phyloP scores from a whole-genome alignment of 1,284 basidiomycete genomes.

The Cerioporus squamosus region DNA sequence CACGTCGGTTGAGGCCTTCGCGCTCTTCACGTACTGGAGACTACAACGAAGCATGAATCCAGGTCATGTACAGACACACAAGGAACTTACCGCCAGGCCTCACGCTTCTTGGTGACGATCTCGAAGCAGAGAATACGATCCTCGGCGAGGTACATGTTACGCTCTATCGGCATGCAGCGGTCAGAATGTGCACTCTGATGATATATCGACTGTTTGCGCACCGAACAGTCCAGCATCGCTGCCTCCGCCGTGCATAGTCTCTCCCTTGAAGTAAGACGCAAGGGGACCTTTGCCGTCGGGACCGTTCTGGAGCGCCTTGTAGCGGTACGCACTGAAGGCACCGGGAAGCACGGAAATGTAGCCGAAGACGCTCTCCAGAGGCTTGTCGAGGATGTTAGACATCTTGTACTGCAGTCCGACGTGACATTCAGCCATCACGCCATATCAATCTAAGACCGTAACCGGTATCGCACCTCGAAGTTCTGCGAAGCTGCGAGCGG shows the following conservation, averaged over 20 bases:
- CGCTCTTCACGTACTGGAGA: not conserved
- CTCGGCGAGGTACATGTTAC: constrained; percentile 93
- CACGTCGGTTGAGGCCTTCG: not conserved
- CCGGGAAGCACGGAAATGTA: constrained; percentile 95
- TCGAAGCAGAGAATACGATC: constrained; percentile 97
- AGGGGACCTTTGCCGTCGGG: constrained; percentile 72
- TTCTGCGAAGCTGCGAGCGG: constrained; percentile 92
- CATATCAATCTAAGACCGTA: not conserved
- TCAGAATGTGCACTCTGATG: constrained; percentile 3
- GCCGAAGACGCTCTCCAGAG: constrained; percentile 91
- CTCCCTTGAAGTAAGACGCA: constrained; percentile 35
- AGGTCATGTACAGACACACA: not conserved
- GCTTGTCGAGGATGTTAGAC: constrained; percentile 94
- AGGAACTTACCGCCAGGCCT: constrained; percentile 34
- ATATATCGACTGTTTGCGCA: constrained; percentile 26
- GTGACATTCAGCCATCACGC: not conserved
- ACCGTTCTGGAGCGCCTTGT: constrained; percentile 73
- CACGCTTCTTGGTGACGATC: constrained; percentile 65
- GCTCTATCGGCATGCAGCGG: constrained; percentile 45
- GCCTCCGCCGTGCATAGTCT: constrained; percentile 72
- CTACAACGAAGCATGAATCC: constrained; percentile 40
- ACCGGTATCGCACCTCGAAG: constrained; percentile 63
- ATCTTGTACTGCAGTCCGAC: constrained; percentile 80
- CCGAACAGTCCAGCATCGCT: constrained; percentile 74
- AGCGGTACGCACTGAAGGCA: constrained; percentile 95